Evolutionary conservation across 1,139 yeast genomes (phyloP).

Genomic region (Pichia inconspicua): DNA sequence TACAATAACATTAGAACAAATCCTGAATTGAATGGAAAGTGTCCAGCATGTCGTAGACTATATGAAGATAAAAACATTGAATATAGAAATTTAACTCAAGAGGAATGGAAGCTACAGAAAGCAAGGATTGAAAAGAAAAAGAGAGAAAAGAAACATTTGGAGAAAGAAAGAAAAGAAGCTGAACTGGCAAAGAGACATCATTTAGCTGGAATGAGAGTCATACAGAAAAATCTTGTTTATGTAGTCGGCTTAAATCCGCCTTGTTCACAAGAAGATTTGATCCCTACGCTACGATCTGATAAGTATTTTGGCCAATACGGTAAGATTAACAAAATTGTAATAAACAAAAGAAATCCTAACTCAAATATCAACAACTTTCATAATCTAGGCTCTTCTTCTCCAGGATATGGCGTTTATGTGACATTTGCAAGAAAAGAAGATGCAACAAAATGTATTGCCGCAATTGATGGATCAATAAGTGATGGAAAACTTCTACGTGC

Average conservation of each 20-base stretch:
- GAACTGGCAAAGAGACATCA: constrained; percentile 88
- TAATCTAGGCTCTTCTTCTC: constrained; percentile 30
- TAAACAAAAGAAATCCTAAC: constrained; percentile 66
- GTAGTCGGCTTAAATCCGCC: constrained; percentile 95
- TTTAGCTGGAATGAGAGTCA: constrained; percentile 93
- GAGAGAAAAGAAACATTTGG: constrained; percentile 78
- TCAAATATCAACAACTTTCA: constrained; percentile 28
- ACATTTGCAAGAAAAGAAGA: constrained; percentile 91
- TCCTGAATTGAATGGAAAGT: constrained; percentile 89
- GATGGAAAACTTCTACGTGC: constrained; percentile 86
- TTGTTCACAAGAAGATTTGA: constrained; percentile 82
- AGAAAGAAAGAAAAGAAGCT: constrained; percentile 85
- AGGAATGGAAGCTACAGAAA: constrained; percentile 75
- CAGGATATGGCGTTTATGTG: constrained; percentile 92
- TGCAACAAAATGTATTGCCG: constrained; percentile 86
- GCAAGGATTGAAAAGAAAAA: constrained; percentile 75
- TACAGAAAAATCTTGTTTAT: constrained; percentile 93
- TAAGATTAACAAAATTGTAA: constrained; percentile 86
- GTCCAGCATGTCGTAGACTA: constrained; percentile 95
- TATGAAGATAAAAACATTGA: constrained; percentile 93
- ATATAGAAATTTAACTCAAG: constrained; percentile 74
- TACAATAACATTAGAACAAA: constrained; percentile 93
- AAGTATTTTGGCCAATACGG: constrained; percentile 98
- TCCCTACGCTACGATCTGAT: constrained; percentile 75
- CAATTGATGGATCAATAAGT: constrained; percentile 88